Evolutionary conservation across 805 yeast species (phyloP).

Genomic region (Kodamaea jinghongensis): DNA sequence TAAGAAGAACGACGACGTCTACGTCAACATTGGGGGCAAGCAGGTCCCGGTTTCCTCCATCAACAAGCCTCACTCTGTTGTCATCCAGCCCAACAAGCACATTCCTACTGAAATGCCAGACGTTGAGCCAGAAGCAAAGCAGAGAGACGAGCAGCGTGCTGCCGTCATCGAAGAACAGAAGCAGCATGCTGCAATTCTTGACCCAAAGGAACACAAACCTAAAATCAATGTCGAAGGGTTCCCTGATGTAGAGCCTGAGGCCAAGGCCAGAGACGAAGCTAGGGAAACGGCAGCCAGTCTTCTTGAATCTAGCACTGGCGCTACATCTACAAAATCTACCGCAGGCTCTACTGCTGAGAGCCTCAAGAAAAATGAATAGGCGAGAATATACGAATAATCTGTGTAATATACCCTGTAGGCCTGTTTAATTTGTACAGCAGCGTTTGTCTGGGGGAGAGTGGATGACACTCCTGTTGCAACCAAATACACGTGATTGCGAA

Average conservation of each 20-base stretch:
- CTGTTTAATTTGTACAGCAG: no score
- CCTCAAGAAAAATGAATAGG: slow-evolving; percentile 3
- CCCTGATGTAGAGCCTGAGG: slow-evolving; percentile 29
- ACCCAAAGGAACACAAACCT: slow-evolving; percentile 26
- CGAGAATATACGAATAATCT: background rate
- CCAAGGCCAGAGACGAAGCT: slow-evolving; percentile 23
- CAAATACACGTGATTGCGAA: no score
- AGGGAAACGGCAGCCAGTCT: slow-evolving; percentile 2
- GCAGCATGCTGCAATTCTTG: slow-evolving; percentile 9
- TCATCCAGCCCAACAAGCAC: slow-evolving; percentile 20
- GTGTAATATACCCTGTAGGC: no score
- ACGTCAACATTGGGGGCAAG: slow-evolving; percentile 34
- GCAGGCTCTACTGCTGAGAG: background rate
- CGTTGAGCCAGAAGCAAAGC: slow-evolving; percentile 32
- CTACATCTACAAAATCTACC: background rate
- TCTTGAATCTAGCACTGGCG: no score
- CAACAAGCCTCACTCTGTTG: slow-evolving; percentile 39
- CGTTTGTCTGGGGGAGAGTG: no score
- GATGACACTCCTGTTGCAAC: no score
- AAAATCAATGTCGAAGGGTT: slow-evolving; percentile 20
- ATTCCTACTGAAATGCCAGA: slow-evolving; percentile 31
- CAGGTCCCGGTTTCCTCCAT: slow-evolving; percentile 35
- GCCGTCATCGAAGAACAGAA: slow-evolving; percentile 2
- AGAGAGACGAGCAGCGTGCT: slow-evolving; percentile 18
- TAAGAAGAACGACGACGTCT: slow-evolving; percentile 5